Conservation (phyloP, 306 rosid species). For the Spatholobus suberectus region DNA sequence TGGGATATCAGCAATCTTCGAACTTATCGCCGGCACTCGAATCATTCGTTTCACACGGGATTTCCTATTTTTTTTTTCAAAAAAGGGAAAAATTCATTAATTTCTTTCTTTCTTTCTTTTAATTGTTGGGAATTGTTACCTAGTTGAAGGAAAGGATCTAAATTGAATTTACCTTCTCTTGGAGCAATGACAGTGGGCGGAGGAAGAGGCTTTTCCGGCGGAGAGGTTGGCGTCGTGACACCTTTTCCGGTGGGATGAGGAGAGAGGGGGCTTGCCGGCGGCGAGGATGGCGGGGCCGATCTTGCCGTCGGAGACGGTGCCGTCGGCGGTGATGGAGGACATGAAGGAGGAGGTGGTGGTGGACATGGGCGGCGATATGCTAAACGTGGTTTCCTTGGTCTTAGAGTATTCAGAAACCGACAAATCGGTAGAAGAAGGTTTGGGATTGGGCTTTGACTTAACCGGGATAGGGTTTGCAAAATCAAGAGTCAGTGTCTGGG, state of each 20-base stretch:
- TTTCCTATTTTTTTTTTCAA: conserved; percentile 64
- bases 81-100: not conserved
- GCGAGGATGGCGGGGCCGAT: conserved; percentile 45
- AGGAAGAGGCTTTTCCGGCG: conserved; percentile 50
- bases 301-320: conserved; percentile 77
- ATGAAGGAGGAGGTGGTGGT: conserved; percentile 69
- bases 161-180: conserved; percentile 67
- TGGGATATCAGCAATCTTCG: conserved; percentile 80
- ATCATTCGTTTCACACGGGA: conserved; percentile 55
- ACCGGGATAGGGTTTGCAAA: conserved; percentile 1
- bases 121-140: not conserved
- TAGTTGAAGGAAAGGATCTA: too few relatives aligned
- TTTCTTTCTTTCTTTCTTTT: not conserved
- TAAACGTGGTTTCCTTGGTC: conserved; percentile 40
- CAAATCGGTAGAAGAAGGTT: not conserved
- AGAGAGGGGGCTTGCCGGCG: conserved; percentile 71
- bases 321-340: conserved; percentile 81
- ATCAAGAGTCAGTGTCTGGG: conserved; percentile 32
- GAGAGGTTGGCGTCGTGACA: conserved; percentile 55
- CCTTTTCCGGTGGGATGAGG: conserved; percentile 59
- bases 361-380: conserved; percentile 60
- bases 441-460: conserved; percentile 10
- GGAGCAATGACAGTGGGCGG: conserved; percentile 74
- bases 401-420: conserved; percentile 33
- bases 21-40: conserved; percentile 73